A percentile compares a stretch with the other conserved stretches of the same genome.
These are phyloP conservation scores for Haberlea rhodopensis DNA, from an alignment of 257 asterid species.

Conservation along the genomic window DNA sequence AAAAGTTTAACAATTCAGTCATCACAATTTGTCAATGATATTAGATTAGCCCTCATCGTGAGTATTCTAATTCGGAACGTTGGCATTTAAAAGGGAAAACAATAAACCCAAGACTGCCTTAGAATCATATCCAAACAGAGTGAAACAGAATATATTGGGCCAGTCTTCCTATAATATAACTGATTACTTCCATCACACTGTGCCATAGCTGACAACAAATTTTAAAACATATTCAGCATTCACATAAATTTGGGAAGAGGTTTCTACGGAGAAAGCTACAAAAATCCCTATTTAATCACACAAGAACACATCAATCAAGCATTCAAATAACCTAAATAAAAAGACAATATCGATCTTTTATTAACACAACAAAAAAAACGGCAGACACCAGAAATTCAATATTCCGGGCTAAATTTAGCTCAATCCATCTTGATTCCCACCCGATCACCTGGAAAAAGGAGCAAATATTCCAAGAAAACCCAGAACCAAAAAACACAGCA, in stretches of 20 bases:
- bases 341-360: background rate
- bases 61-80: slow-evolving; percentile 2
- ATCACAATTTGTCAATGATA: slow-evolving; percentile 9
- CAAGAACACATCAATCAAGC: slow-evolving; percentile 17
- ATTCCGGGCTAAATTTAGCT: slow-evolving; percentile 20
- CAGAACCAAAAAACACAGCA: slow-evolving; percentile 20
- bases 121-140: background rate
- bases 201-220: slow-evolving; percentile 21
- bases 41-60: slow-evolving; percentile 6
- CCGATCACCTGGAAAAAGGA: slow-evolving; percentile 33
- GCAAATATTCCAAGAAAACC: slow-evolving; percentile 14
- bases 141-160: no score
- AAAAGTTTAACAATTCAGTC: slow-evolving; percentile 12
- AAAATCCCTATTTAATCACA: slow-evolving; percentile 22
- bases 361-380: background rate
- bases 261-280: background rate
- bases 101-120: slow-evolving; percentile 1
- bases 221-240: slow-evolving; percentile 7
- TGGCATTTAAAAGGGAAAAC: slow-evolving; percentile 11
- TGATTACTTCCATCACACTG: slow-evolving; percentile 16
- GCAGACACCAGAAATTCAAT: slow-evolving; percentile 14
- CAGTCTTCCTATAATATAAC: background rate
- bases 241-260: background rate
- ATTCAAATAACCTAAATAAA: slow-evolving; percentile 13
- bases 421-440: slow-evolving; percentile 13